Evolutionary conservation across 352 stramenopile species (phyloP).

Genomic region (Globisporangium sylvaticum): DNA sequence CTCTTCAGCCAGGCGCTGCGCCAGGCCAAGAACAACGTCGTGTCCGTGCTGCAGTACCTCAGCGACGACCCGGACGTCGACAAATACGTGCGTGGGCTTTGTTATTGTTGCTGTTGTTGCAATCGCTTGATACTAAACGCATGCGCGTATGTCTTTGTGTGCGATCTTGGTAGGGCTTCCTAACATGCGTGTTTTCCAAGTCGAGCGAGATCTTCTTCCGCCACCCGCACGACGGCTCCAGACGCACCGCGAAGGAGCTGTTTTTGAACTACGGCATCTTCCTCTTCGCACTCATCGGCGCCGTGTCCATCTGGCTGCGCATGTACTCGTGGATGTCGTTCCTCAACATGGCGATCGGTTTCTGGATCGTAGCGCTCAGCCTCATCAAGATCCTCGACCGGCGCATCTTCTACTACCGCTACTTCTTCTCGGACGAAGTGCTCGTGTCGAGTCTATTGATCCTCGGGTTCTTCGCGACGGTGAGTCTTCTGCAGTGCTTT

Average conservation of each 20-base stretch:
- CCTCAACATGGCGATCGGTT: constrained; percentile 61
- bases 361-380: constrained; percentile 60
- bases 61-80: constrained; percentile 75
- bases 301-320: constrained; percentile 82
- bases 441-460: constrained; percentile 78
- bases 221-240: constrained; percentile 56
- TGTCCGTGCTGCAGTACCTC: constrained; percentile 80
- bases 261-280: constrained; percentile 89
- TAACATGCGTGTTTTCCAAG: constrained; percentile 79
- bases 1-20: constrained; percentile 83
- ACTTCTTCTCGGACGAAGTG: constrained; percentile 87
- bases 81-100: constrained; percentile 43
- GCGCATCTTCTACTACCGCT: constrained; percentile 86
- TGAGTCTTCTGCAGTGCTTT: constrained; percentile 17
- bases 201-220: constrained; percentile 73
- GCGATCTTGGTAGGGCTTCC: constrained; percentile 47
- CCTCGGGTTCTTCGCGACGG: constrained; percentile 79
- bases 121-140: background rate
- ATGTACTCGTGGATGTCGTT: constrained; percentile 84
- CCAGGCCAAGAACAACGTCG: constrained; percentile 83
- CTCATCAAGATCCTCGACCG: constrained; percentile 81
- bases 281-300: constrained; percentile 77
- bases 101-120: background rate
- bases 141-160: background rate
- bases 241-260: constrained; percentile 72